These are phyloP conservation scores for Tetrastigma voinierianum DNA, from an alignment of 164 flowering plant species.

Conservation along the genomic window DNA sequence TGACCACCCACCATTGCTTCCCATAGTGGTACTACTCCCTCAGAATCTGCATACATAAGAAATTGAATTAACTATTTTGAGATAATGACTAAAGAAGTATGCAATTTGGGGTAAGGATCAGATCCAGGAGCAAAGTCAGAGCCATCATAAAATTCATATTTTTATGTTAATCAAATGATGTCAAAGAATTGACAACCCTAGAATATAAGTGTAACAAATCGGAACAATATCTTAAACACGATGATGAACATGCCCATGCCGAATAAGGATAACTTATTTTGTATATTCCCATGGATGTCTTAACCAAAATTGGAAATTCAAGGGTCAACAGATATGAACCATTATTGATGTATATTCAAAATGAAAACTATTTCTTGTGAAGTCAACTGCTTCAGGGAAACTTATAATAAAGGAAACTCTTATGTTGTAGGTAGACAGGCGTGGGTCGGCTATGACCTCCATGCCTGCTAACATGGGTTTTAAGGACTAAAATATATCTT, in stretches of 20 bases:
- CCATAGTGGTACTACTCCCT: constrained; percentile 82
- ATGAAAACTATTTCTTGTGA: too few species aligned
- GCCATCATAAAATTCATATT: too few species aligned
- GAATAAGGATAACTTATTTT: too few species aligned
- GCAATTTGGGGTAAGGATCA: not conserved
- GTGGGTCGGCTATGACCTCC: too few species aligned
- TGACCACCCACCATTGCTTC: constrained; percentile 70
- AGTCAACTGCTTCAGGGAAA: too few species aligned
- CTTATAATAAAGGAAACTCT: too few species aligned
- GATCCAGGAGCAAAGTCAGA: not conserved
- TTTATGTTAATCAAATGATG: too few species aligned
- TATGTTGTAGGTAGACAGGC: too few species aligned
- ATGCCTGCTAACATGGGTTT: too few species aligned
- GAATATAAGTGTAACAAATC: not conserved
- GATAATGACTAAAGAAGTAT: not conserved
- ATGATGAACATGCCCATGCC: too few species aligned
- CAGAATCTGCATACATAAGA: constrained; percentile 45
- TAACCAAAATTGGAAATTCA: not conserved
- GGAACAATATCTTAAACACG: not conserved
- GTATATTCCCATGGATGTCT: too few species aligned
- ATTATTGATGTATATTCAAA: not conserved
- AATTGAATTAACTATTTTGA: not conserved
- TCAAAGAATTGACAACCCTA: not conserved
- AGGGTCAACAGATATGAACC: constrained; percentile 7
- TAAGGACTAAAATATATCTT: too few species aligned